Percentiles rank a stretch among this genome's conserved stretches.
Conservation (phyloP, 2,329 filamentous ascomycete genomes). For the Phyllosticta capitalensis region DNA sequence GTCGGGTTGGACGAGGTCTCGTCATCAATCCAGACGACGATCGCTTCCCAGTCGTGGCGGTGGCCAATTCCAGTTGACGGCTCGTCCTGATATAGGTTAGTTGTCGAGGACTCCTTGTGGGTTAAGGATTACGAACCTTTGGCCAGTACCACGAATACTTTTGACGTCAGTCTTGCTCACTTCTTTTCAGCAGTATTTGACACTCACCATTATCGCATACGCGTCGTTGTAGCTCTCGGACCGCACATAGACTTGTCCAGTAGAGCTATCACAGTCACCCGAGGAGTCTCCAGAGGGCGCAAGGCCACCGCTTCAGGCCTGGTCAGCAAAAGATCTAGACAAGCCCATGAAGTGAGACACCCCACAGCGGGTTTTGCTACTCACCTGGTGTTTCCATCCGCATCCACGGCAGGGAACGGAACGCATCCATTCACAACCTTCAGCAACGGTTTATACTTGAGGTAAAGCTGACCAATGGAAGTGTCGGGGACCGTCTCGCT, state of each 20-base stretch:
- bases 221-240: conserved; percentile 30
- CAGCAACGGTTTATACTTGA: conserved; percentile 48
- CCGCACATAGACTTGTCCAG: conserved; percentile 45
- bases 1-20: conserved; percentile 30
- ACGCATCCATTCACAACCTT: conserved; percentile 51
- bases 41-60: conserved; percentile 48
- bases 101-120: not conserved
- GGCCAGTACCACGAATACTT: conserved; percentile 43
- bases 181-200: not conserved
- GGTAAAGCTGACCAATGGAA: conserved; percentile 37
- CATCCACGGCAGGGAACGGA: conserved; percentile 53
- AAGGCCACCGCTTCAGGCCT: conserved; percentile 35
- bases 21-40: conserved; percentile 41
- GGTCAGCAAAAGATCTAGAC: not conserved
- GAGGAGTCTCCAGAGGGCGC: conserved; percentile 29
- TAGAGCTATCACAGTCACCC: conserved; percentile 34
- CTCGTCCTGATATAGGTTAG: conserved; percentile 23
- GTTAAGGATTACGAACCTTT: conserved; percentile 28
- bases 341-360: not conserved
- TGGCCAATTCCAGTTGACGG: conserved; percentile 39
- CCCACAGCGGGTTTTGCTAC: conserved; percentile 11
- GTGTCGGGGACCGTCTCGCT: conserved; percentile 42
- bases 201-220: conserved; percentile 36
- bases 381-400: conserved; percentile 47
- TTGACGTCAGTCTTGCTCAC: not conserved